These are phyloP conservation scores for Priceomyces melissophilus DNA, from an alignment of 805 yeast species.

Conservation along the genomic window DNA sequence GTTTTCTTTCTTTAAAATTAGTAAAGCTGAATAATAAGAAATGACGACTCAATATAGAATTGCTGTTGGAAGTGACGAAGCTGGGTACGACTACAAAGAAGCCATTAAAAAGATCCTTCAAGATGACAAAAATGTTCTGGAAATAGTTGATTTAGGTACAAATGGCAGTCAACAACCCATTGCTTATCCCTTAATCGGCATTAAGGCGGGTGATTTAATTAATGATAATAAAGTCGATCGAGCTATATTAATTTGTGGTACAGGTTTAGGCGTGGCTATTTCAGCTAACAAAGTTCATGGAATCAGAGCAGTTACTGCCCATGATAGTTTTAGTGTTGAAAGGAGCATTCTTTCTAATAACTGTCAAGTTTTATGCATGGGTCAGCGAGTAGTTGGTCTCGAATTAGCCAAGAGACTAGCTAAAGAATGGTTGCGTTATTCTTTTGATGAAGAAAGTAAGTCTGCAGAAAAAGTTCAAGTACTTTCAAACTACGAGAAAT, in stretches of 20 bases:
- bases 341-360: slow-evolving; percentile 41
- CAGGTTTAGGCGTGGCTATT: slow-evolving; percentile 49
- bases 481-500: slow-evolving; percentile 22
- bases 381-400: slow-evolving; percentile 44
- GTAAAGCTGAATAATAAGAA: background rate
- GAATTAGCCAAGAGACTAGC: slow-evolving; percentile 43
- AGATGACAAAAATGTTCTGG: slow-evolving; percentile 21
- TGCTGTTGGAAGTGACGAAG: slow-evolving; percentile 42
- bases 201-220: slow-evolving; percentile 40
- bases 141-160: slow-evolving; percentile 41
- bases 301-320: slow-evolving; percentile 48
- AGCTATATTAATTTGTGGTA: slow-evolving; percentile 45
- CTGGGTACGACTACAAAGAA: slow-evolving; percentile 43
- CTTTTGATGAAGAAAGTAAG: slow-evolving; percentile 36
- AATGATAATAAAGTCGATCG: slow-evolving; percentile 41
- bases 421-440: slow-evolving; percentile 42
- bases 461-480: slow-evolving; percentile 41
- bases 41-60: slow-evolving; percentile 16
- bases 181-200: slow-evolving; percentile 43
- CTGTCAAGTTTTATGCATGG: slow-evolving; percentile 47
- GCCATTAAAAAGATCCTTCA: slow-evolving; percentile 33
- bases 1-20: background rate
- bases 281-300: slow-evolving; percentile 47
- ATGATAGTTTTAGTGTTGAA: slow-evolving; percentile 46
- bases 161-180: slow-evolving; percentile 24